Conservation (phyloP, 768 basidiomycete species). For the Panaeolus cyanescens region DNA sequence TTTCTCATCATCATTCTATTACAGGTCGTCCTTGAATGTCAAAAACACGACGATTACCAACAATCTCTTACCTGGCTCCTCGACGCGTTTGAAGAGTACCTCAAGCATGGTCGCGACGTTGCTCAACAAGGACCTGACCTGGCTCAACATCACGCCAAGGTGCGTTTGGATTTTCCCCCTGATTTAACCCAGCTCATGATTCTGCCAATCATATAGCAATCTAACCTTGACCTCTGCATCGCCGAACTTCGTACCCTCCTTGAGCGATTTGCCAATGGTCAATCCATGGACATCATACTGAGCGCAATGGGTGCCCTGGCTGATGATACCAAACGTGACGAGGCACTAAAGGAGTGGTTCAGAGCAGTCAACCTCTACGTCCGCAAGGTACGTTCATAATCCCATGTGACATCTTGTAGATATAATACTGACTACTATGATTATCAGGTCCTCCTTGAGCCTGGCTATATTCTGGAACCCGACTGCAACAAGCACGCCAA, state of each 20-base stretch:
- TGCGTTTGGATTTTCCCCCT: slow-evolving; percentile 16
- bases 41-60: slow-evolving; percentile 90
- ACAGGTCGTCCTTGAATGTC: slow-evolving; percentile 86
- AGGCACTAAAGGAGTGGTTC: slow-evolving; percentile 78
- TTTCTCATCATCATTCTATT: not conserved
- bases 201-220: slow-evolving; percentile 47
- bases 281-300: slow-evolving; percentile 65
- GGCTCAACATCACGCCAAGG: slow-evolving; percentile 23
- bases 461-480: slow-evolving; percentile 85
- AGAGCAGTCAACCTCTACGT: slow-evolving; percentile 58
- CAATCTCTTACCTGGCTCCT: slow-evolving; percentile 78
- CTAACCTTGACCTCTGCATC: slow-evolving; percentile 55
- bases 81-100: slow-evolving; percentile 62
- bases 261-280: slow-evolving; percentile 86
- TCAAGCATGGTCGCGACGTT: slow-evolving; percentile 42
- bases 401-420: not conserved
- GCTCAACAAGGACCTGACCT: slow-evolving; percentile 21
- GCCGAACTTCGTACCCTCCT: slow-evolving; percentile 76
- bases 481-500: slow-evolving; percentile 66
- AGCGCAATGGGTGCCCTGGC: slow-evolving; percentile 73
- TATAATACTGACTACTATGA: not conserved
- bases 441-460: slow-evolving; percentile 68
- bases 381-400: slow-evolving; percentile 51
- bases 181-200: not conserved
- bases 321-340: slow-evolving; percentile 73